These are phyloP conservation scores for Arabidopsis lyrata DNA, from an alignment of 441 rosid genomes.

Conservation along the genomic window DNA sequence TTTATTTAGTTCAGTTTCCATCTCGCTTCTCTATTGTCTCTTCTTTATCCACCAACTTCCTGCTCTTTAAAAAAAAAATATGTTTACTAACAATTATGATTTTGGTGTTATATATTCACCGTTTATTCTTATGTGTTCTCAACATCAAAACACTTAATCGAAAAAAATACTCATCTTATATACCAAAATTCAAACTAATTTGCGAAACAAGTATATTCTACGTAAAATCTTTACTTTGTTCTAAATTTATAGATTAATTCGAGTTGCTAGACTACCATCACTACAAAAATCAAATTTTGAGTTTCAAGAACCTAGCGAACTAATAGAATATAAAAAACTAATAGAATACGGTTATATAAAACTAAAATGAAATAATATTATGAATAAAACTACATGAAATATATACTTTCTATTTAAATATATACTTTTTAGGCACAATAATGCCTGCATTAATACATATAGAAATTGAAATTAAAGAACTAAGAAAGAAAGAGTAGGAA, in stretches of 20 bases:
- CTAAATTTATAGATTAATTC: neutral
- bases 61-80: too few species aligned
- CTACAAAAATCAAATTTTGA: neutral
- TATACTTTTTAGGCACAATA: neutral
- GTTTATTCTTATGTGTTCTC: too few species aligned
- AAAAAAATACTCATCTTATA: too few species aligned
- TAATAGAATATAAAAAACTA: neutral
- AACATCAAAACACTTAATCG: too few species aligned
- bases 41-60: too few species aligned
- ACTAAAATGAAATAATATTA: neutral
- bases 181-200: too few species aligned
- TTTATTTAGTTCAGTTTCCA: too few species aligned
- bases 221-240: neutral
- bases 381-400: neutral
- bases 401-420: neutral
- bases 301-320: neutral
- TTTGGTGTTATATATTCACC: too few species aligned
- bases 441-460: conserved; percentile 10
- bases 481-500: conserved; percentile 24
- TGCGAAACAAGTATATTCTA: neutral
- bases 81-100: too few species aligned
- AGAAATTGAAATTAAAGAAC: neutral
- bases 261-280: neutral
- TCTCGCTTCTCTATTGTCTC: too few species aligned
- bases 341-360: neutral